Conservation (phyloP, 106 monocot species). For the Dioscorea alata region DNA sequence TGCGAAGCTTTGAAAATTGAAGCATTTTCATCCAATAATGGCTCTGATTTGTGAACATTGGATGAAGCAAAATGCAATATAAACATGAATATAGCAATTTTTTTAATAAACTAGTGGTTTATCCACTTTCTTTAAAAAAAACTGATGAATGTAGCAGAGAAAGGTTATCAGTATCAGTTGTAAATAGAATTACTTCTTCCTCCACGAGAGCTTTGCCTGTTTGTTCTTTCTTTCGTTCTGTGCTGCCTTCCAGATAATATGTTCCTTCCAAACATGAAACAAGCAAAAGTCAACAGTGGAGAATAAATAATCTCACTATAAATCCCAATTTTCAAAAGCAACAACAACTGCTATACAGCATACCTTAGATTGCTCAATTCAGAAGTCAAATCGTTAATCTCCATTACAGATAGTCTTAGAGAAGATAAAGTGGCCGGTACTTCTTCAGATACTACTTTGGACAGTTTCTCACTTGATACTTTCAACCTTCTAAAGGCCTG, state of each 20-base stretch:
- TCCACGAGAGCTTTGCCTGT: slow-evolving; percentile 11
- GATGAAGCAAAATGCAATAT: too few relatives aligned
- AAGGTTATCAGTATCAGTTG: slow-evolving; percentile 6
- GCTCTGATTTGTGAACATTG: too few relatives aligned
- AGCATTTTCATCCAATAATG: too few relatives aligned
- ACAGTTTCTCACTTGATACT: slow-evolving; percentile 24
- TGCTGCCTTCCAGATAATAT: slow-evolving; percentile 20
- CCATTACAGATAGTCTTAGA: slow-evolving; percentile 33
- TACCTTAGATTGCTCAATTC: slow-evolving; percentile 31
- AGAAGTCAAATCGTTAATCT: slow-evolving; percentile 43
- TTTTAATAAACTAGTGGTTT: too few relatives aligned
- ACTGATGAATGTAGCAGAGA: too few relatives aligned
- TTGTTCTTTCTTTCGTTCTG: slow-evolving; percentile 10
- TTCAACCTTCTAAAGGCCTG: slow-evolving; percentile 22
- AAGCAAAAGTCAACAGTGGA: background rate
- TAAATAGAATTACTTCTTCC: slow-evolving; percentile 9
- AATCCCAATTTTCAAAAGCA: background rate
- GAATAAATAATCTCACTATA: background rate
- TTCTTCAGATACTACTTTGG: slow-evolving; percentile 33
- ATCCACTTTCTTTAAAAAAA: too few relatives aligned
- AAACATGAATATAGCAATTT: too few relatives aligned
- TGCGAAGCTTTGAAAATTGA: slow-evolving; percentile 28
- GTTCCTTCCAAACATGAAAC: slow-evolving; percentile 20
- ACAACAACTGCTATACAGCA: background rate
- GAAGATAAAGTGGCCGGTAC: slow-evolving; percentile 42